A percentile compares a stretch with the other conserved stretches of the same genome.
These are phyloP conservation scores for Rhododendron ovatum DNA, from an alignment of 148 eudicot species.

Conservation along the genomic window DNA sequence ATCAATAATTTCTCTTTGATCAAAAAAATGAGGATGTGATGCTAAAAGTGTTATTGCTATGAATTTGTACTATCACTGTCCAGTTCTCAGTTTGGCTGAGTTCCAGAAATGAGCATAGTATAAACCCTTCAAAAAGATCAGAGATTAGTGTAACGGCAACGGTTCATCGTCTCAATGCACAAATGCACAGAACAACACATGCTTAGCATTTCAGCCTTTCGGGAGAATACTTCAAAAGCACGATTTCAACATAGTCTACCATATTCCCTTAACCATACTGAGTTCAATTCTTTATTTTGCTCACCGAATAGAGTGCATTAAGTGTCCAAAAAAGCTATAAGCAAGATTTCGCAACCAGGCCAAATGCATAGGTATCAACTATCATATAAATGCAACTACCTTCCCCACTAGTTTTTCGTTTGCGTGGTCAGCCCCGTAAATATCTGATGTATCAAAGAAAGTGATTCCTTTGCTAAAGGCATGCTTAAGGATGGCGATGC, in stretches of 20 bases:
- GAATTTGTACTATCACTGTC: background rate
- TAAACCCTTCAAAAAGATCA: too few relatives aligned
- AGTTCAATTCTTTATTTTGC: too few relatives aligned
- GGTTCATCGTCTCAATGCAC: background rate
- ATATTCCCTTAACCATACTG: background rate
- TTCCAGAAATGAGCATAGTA: background rate
- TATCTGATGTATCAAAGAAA: constrained; percentile 64
- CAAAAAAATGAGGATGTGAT: background rate
- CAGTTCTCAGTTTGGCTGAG: background rate
- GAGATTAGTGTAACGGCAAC: background rate
- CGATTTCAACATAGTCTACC: background rate
- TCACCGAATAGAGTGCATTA: background rate
- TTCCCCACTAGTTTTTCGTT: constrained; percentile 65
- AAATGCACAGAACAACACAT: background rate
- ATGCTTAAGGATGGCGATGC: constrained; percentile 44
- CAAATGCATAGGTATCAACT: background rate
- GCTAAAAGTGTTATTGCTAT: background rate
- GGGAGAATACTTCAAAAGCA: background rate
- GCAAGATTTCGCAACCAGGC: background rate
- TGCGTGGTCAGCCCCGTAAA: constrained; percentile 44
- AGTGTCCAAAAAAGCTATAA: background rate
- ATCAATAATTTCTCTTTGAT: background rate
- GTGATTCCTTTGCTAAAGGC: constrained; percentile 60
- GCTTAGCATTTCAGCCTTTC: background rate
- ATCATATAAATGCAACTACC: constrained; percentile 30